A percentile compares a stretch with the other conserved stretches of the same genome.
Conservation (phyloP, 305 asterid genomes). For the Fraxinus platypoda region DNA sequence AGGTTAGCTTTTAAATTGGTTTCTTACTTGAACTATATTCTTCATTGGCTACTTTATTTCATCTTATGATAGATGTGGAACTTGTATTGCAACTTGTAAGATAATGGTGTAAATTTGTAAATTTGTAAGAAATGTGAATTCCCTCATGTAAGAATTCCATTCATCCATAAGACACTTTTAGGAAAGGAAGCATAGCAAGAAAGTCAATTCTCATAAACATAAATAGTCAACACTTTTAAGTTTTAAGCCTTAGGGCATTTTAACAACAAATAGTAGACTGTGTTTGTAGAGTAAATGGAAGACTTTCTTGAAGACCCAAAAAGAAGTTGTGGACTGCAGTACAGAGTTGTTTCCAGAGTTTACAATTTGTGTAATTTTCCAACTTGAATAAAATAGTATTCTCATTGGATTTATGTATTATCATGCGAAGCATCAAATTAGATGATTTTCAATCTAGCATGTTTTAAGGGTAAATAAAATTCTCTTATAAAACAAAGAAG, state of each 20-base stretch:
- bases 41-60: no score
- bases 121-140: conserved; percentile 24
- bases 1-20: no score
- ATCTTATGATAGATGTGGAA: no score
- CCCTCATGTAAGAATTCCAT: conserved; percentile 57
- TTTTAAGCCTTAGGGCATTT: not conserved
- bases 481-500: not conserved
- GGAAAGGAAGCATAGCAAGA: not conserved
- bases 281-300: not conserved
- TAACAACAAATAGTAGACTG: not conserved
- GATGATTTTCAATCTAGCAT: not conserved
- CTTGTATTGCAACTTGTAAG: no score
- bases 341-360: not conserved
- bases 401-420: not conserved
- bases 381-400: not conserved
- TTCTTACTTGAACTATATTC: no score
- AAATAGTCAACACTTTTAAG: not conserved
- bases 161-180: conserved; percentile 1
- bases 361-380: not conserved
- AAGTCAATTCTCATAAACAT: not conserved
- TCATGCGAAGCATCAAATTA: not conserved
- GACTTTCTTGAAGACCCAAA: not conserved
- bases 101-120: no score
- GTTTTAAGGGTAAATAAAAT: not conserved
- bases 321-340: not conserved